Conservation (phyloP, 306 rosid species). For the Ziziphus jujuba region DNA sequence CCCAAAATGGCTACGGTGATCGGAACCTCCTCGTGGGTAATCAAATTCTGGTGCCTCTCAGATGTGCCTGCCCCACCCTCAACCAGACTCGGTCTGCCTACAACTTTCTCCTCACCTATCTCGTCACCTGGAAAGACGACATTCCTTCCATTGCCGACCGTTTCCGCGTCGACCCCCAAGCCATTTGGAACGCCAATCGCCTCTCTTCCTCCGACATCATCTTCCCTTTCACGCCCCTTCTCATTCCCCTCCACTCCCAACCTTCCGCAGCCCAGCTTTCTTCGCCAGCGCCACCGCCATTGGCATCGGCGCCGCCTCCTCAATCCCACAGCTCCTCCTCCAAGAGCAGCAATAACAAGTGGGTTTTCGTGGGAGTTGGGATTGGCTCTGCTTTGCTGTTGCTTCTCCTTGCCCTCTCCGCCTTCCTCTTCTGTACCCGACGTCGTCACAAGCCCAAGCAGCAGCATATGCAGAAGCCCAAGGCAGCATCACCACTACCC, state of each 20-base stretch:
- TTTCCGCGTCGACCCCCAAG: slow-evolving; percentile 33
- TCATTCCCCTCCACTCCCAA: slow-evolving; percentile 39
- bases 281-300: slow-evolving; percentile 18
- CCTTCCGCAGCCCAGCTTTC: background rate
- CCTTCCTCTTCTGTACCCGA: slow-evolving; percentile 19
- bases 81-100: slow-evolving; percentile 43
- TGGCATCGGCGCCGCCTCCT: background rate
- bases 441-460: too few relatives aligned
- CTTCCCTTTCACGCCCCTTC: slow-evolving; percentile 53
- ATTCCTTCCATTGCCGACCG: slow-evolving; percentile 27
- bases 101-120: slow-evolving; percentile 50
- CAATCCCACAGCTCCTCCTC: background rate
- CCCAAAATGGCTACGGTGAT: slow-evolving; percentile 29
- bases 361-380: slow-evolving; percentile 50
- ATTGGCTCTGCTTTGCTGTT: slow-evolving; percentile 35
- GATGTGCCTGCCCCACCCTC: slow-evolving; percentile 66
- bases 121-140: slow-evolving; percentile 30
- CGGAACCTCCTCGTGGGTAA: slow-evolving; percentile 20
- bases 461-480: too few relatives aligned
- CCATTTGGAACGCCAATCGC: slow-evolving; percentile 45
- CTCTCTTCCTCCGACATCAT: background rate
- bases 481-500: background rate
- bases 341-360: slow-evolving; percentile 20
- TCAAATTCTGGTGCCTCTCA: slow-evolving; percentile 43
- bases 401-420: slow-evolving; percentile 18